Evolutionary conservation across 768 basidiomycete genomes (phyloP), one percentile per base, ranked within the genome.

Genomic region (Tephrocybe sp.): DNA sequence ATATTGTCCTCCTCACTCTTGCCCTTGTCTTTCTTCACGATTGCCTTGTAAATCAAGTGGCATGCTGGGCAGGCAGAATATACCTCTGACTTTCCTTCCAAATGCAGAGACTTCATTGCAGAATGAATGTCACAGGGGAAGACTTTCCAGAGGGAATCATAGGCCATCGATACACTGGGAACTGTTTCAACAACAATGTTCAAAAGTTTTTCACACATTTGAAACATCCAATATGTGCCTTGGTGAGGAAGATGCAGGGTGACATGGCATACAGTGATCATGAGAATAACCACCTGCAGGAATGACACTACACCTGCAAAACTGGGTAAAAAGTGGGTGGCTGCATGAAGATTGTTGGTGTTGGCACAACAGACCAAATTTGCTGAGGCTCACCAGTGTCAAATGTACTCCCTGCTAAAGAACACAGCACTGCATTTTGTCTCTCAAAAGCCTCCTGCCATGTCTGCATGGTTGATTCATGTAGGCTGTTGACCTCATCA

Each of bases 11-110:
- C 28, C 6, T 30, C 28, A 12, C 28, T 49, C 2, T 21, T 31
- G 16, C 21, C 16, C 16, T 7, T 35, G 34, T 15, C n/a, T 9
- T 35, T 35, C 9, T 5, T 5, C 19, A 21, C 21, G 12, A 22
- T 24, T 9, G 55, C 46, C 26, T 37, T 25, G 35, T 62, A 56
- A 19, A 48, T 54, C 26, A 16, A 30, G 32, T 58, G 56, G 41
- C 59, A 62, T 9, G 19, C 39, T n/a, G 56, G 53, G 42, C 60
- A 62, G 15, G 44, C 54, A 9, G 56, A 58, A 38, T 56, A 58
- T 19, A 56, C 52, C 18, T 44, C 51, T 5, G 52, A 53, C 28
- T 52, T 54, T 3, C 47, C 39, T 9, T 64, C 45, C 31, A 64
- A 44, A 19, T 54, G 34, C 19, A 60, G 57, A 7, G 38, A 19